phyloP scores from a whole-genome alignment of 1,139 yeast genomes.

The Saccharomyces hybrid region DNA sequence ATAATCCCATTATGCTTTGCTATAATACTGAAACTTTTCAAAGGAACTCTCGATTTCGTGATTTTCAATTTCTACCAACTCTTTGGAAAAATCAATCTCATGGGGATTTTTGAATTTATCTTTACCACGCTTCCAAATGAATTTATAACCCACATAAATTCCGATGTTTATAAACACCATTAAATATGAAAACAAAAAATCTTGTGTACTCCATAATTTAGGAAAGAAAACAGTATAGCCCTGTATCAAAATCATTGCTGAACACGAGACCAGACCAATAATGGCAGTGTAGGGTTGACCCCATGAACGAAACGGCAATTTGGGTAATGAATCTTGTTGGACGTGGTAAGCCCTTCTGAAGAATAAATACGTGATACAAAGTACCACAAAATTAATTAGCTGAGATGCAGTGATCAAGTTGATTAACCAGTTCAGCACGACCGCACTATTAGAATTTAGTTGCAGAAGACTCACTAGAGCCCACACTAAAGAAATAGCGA shows the following conservation, averaged over 20 bases:
- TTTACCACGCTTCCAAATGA: constrained; percentile 36
- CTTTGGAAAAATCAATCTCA: constrained; percentile 49
- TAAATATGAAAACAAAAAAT: constrained; percentile 60
- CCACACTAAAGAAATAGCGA: constrained; percentile 40
- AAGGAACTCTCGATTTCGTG: constrained; percentile 37
- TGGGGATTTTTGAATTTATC: constrained; percentile 44
- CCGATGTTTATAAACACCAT: constrained; percentile 58
- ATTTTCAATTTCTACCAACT: constrained; percentile 49
- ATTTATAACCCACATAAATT: constrained; percentile 51
- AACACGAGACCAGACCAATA: constrained; percentile 41
- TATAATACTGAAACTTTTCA: constrained; percentile 17
- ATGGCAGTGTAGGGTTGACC: constrained; percentile 53
- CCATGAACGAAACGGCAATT: constrained; percentile 50
- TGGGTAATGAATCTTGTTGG: constrained; percentile 48
- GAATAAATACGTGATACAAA: constrained; percentile 55
- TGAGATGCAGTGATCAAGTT: constrained; percentile 75
- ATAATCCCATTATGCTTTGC: constrained; percentile 5
- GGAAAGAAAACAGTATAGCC: constrained; percentile 64
- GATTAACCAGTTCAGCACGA: constrained; percentile 71
- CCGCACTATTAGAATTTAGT: constrained; percentile 50
- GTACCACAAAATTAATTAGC: constrained; percentile 59
- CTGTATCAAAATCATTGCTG: constrained; percentile 51
- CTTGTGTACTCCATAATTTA: constrained; percentile 52
- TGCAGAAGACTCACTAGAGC: constrained; percentile 43
- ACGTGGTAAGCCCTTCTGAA: constrained; percentile 57